Percentiles rank a stretch among this genome's conserved stretches.
phyloP scores from a whole-genome alignment of 176 grass and related monocot species.

The Oryza nivara region DNA sequence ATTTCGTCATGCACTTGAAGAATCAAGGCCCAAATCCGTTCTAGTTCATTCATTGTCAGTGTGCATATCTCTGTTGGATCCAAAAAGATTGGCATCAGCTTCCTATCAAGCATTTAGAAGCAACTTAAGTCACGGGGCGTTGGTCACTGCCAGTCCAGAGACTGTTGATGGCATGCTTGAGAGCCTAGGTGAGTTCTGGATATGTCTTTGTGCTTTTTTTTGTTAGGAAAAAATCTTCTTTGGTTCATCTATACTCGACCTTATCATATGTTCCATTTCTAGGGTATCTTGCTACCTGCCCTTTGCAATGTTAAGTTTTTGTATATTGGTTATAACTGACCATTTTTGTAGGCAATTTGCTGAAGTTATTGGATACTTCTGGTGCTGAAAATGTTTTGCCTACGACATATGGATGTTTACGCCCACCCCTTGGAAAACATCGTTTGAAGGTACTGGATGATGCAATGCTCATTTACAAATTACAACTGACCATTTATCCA shows the following conservation, averaged over 20 bases:
- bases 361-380: constrained; percentile 82
- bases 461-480: constrained; percentile 28
- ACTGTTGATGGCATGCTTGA: constrained; percentile 92
- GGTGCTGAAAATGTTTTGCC: constrained; percentile 64
- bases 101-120: constrained; percentile 98
- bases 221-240: neutral
- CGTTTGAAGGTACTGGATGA: constrained; percentile 74
- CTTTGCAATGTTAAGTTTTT: neutral
- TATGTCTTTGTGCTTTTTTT: constrained; percentile 19
- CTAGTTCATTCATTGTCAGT: constrained; percentile 94
- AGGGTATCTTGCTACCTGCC: constrained; percentile 3
- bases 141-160: constrained; percentile 89
- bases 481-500: constrained; percentile 18
- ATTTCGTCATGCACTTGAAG: constrained; percentile 89
- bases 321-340: constrained; percentile 26
- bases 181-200: constrained; percentile 67
- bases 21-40: constrained; percentile 91
- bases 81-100: constrained; percentile 87
- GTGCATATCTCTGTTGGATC: constrained; percentile 93
- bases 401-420: constrained; percentile 84
- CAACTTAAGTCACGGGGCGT: constrained; percentile 86
- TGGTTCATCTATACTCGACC: constrained; percentile 13
- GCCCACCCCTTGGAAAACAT: constrained; percentile 92
- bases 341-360: constrained; percentile 71
- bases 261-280: constrained; percentile 5